Base-by-base conservation (phyloP, 106 monocot species). In the Iris macrosiphon region DNA sequence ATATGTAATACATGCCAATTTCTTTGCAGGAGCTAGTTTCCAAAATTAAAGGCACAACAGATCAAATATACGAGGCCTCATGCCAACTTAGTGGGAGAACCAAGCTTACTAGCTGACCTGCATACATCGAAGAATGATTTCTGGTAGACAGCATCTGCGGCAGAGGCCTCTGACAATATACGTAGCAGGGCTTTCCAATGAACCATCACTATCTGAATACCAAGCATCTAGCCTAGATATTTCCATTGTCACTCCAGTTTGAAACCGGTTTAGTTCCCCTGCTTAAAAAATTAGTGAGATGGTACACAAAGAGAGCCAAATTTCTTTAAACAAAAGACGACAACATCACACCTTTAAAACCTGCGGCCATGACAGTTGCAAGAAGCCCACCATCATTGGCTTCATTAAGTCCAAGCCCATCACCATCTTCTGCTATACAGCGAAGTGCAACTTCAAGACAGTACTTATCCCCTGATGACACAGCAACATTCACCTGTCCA, bases 71-170 rank as follows among this genome's bases (percentile, higher is more conserved):
- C n/a, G n/a, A n/a, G n/a, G n/a, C n/a, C n/a, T n/a, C n/a, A n/a
- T n/a, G n/a, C n/a, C n/a, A n/a, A n/a, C n/a, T n/a, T n/a, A n/a
- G n/a, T n/a, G n/a, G n/a, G n/a, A n/a, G n/a, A n/a, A n/a, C n/a
- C 12, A 45, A 49, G 10, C 6, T 43, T 56, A 14, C 18, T 39
- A 33, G 16, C 55, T 54, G 50, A 91, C 98, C 75, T 98, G 87
- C 98, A 98, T 98, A 57, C 78, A 91, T 7, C 98, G 83, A 70
- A 98, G 83, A 71, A 98, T 84, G 12, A 77, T 75, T 69, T 98
- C 98, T 31, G 98, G 87, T 42, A 98, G 31, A 55, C 98, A 98
- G 45, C 98, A 98, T 60, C 80, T 71, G 1, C 98, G 79, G 58
- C 91, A 98, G 20, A 98, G 87, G 12, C 98, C 98, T 68, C 51